phyloP scores from a whole-genome alignment of 352 stramenopile genomes.

The Pythium periplocum region DNA sequence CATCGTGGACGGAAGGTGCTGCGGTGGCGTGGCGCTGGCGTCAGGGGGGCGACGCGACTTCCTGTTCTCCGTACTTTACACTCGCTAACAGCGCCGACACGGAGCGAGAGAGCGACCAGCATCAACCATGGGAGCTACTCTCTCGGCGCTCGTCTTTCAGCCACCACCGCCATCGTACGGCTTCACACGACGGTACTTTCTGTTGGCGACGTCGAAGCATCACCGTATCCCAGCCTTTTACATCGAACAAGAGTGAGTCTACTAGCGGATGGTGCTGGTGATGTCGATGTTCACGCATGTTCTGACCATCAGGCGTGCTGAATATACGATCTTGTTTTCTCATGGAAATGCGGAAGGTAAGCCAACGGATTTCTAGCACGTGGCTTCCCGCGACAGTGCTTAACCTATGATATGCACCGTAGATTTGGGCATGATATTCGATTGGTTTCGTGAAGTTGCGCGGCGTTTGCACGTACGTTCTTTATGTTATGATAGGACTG shows the following conservation, averaged over 20 bases:
- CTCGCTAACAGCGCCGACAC: too few relatives aligned
- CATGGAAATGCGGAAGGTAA: conserved; percentile 95
- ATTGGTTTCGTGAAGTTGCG: conserved; percentile 94
- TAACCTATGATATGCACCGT: not conserved
- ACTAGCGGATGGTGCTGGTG: not conserved
- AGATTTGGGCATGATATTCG: conserved; percentile 97
- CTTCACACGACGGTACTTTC: conserved; percentile 89
- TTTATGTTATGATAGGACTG: too few relatives aligned
- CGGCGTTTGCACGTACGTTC: conserved; percentile 53
- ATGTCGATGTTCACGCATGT: too few relatives aligned
- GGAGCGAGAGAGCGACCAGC: too few relatives aligned
- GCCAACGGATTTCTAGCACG: too few relatives aligned
- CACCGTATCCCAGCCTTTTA: conserved; percentile 94
- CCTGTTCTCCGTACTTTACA: too few relatives aligned
- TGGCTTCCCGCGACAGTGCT: too few relatives aligned
- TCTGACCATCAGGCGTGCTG: conserved; percentile 57
- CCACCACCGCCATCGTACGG: conserved; percentile 73
- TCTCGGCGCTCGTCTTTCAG: conserved; percentile 87
- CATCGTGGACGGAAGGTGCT: too few relatives aligned
- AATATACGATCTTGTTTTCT: conserved; percentile 95
- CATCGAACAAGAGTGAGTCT: conserved; percentile 84
- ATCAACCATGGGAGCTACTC: conserved; percentile 61
- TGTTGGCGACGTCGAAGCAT: conserved; percentile 86
- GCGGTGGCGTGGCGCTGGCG: too few relatives aligned
- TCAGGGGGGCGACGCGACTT: too few relatives aligned